These are phyloP conservation scores for Brettanomyces naardenensis DNA, from an alignment of 805 yeast genomes.

Conservation along the genomic window DNA sequence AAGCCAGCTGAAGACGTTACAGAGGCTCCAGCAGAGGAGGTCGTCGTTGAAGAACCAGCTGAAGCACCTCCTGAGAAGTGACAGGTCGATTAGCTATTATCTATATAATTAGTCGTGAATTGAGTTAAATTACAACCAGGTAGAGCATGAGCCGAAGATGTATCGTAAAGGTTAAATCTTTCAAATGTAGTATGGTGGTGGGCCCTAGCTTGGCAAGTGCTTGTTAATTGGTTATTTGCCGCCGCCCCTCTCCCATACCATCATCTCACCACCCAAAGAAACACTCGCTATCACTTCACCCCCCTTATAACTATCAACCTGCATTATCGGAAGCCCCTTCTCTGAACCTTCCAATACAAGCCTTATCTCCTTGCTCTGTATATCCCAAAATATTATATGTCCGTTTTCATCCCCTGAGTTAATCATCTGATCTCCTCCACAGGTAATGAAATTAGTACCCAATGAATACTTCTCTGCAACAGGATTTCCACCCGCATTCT, in stretches of 20 bases:
- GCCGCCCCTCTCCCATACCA: too few species aligned
- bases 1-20: constrained; percentile 7
- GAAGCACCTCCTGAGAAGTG: constrained; percentile 9
- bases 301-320: constrained; percentile 29
- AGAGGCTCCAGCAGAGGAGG: constrained; percentile 2
- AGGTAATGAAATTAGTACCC: constrained; percentile 39
- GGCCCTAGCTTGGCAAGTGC: too few species aligned
- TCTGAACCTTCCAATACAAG: constrained; percentile 14
- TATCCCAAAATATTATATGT: constrained; percentile 54
- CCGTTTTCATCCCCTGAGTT: constrained; percentile 57
- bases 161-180: too few species aligned
- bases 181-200: too few species aligned
- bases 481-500: constrained; percentile 18
- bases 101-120: too few species aligned
- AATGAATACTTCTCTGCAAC: constrained; percentile 48
- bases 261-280: constrained; percentile 24
- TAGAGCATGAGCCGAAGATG: too few species aligned
- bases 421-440: constrained; percentile 31
- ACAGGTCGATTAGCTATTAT: too few species aligned
- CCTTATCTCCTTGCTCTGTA: constrained; percentile 48
- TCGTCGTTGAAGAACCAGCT: constrained; percentile 9
- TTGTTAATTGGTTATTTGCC: too few species aligned
- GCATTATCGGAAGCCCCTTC: constrained; percentile 26
- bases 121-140: too few species aligned
- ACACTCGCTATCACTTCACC: constrained; percentile 30